Evolutionary conservation across 2,329 filamentous ascomycete genomes (phyloP).

Genomic region (Aspergillus sp.): DNA sequence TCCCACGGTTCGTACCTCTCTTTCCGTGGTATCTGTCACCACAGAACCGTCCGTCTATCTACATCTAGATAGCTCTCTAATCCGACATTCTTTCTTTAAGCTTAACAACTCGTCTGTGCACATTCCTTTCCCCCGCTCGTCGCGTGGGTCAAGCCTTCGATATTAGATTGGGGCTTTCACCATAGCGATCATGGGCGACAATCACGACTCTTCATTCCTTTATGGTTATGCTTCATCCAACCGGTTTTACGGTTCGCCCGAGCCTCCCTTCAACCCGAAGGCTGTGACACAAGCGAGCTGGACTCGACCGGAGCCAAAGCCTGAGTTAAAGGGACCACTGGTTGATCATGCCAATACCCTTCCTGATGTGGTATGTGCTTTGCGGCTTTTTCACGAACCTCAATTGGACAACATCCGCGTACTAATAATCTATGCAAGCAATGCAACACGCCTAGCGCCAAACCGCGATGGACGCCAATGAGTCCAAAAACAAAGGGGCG

Average conservation of each 20-base stretch:
- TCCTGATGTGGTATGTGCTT: conserved; percentile 67
- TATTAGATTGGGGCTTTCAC: conserved; percentile 21
- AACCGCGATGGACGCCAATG: conserved; percentile 65
- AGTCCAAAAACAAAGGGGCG: conserved; percentile 67
- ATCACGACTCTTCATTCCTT: conserved; percentile 67
- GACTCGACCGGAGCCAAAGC: conserved; percentile 60
- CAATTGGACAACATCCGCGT: conserved; percentile 4
- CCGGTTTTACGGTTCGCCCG: conserved; percentile 54
- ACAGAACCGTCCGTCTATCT: background rate
- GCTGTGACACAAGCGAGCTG: conserved; percentile 79
- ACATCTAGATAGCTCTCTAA: background rate
- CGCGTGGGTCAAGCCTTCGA: conserved; percentile 43
- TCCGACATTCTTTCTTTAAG: conserved; percentile 27
- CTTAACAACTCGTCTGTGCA: conserved; percentile 16
- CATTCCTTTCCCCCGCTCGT: conserved; percentile 29
- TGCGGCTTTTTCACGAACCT: background rate
- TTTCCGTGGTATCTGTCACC: background rate
- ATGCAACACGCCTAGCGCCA: conserved; percentile 61
- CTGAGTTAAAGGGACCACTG: conserved; percentile 72
- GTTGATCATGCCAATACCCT: conserved; percentile 76
- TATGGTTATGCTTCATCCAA: conserved; percentile 63
- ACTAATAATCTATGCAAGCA: conserved; percentile 33
- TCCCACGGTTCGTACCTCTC: conserved; percentile 9
- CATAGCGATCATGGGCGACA: conserved; percentile 50
- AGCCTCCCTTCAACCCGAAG: conserved; percentile 77